A percentile compares a stretch with the other conserved stretches of the same genome.
These are phyloP conservation scores for Anastatica hierochuntica DNA, from an alignment of 345 rosid genomes.

Conservation along the genomic window DNA sequence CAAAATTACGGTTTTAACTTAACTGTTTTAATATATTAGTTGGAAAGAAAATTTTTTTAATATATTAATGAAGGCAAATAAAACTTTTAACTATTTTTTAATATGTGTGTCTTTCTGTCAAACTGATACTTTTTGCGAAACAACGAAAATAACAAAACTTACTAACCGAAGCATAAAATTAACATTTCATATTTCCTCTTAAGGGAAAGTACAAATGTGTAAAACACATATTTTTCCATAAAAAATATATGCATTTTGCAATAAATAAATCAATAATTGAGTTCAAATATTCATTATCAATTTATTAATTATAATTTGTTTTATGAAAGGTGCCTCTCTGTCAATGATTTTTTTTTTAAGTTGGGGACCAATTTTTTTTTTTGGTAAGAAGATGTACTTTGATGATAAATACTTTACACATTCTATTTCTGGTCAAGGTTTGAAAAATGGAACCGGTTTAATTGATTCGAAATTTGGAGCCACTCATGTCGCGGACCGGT, in stretches of 20 bases:
- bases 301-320: neutral
- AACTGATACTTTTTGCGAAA: too few relatives aligned
- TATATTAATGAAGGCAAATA: too few relatives aligned
- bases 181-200: too few relatives aligned
- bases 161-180: too few relatives aligned
- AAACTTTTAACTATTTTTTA: too few relatives aligned
- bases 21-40: too few relatives aligned
- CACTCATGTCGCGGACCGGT: slow-evolving; percentile 14
- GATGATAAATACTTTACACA: neutral
- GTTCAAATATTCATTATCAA: neutral
- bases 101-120: too few relatives aligned
- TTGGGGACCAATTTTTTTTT: slow-evolving; percentile 3
- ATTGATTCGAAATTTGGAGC: slow-evolving; percentile 7
- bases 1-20: too few relatives aligned
- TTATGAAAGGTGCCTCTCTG: slow-evolving; percentile 13
- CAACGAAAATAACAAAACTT: too few relatives aligned
- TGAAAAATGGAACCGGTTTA: slow-evolving; percentile 1
- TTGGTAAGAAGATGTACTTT: slow-evolving; percentile 5
- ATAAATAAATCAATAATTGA: slow-evolving; percentile 1
- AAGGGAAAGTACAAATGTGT: too few relatives aligned
- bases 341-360: slow-evolving; percentile 4
- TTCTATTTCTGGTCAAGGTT: slow-evolving; percentile 9
- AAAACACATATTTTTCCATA: neutral
- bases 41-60: too few relatives aligned
- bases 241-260: neutral